These are phyloP conservation scores for Hemisphaericaspora xylofermentans DNA, from an alignment of 1,139 yeast genomes.

Conservation along the genomic window DNA sequence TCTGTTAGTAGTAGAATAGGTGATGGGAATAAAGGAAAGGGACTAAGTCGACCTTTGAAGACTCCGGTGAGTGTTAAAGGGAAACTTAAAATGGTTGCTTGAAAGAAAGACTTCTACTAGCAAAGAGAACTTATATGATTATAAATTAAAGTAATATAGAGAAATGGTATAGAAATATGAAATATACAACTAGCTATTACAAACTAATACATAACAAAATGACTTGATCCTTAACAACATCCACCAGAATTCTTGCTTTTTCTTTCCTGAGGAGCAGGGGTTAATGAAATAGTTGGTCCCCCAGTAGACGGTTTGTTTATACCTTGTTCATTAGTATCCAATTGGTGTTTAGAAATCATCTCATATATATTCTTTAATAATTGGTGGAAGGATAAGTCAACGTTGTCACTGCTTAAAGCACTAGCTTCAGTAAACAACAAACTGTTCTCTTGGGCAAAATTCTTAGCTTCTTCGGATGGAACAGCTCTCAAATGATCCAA, in stretches of 20 bases:
- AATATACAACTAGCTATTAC: neutral
- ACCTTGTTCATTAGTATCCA: constrained; percentile 56
- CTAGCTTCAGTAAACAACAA: constrained; percentile 95
- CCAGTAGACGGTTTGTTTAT: constrained; percentile 47
- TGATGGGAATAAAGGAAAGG: constrained; percentile 36
- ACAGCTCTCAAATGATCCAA: constrained; percentile 94
- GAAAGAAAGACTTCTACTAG: too few species aligned
- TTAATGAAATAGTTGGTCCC: constrained; percentile 90
- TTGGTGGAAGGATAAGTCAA: constrained; percentile 91
- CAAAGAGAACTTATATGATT: neutral
- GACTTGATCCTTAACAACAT: constrained; percentile 47
- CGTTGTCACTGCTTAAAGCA: constrained; percentile 92
- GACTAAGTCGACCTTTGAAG: constrained; percentile 42
- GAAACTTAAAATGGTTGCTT: constrained; percentile 15
- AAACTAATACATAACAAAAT: neutral
- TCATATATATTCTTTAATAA: constrained; percentile 89
- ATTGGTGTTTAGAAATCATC: constrained; percentile 83
- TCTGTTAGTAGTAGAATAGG: constrained; percentile 44
- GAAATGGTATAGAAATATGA: neutral
- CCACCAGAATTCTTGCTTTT: constrained; percentile 59
- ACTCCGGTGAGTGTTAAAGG: constrained; percentile 23
- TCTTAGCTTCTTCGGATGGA: constrained; percentile 96
- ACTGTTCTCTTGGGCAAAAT: constrained; percentile 91
- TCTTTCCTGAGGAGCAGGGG: constrained; percentile 88
- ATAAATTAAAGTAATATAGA: neutral